Evolutionary conservation across 1,284 basidiomycete genomes (phyloP), one percentile per base, ranked within the genome.

Genomic region (Lignosus rhinocerotis): DNA sequence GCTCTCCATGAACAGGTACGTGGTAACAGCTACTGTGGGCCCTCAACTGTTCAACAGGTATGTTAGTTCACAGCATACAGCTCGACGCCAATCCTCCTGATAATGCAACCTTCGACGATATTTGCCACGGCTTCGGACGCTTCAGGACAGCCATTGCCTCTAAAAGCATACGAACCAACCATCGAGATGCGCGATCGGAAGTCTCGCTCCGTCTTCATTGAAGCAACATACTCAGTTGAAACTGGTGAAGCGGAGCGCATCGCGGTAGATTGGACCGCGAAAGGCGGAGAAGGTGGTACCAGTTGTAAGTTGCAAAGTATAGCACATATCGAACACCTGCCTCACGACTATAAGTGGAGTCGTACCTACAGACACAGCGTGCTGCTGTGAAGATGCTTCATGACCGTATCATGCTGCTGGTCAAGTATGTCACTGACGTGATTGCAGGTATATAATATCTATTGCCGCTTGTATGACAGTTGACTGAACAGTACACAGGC

Each of bases 181-280:
- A 82, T 94, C 36, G 90, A 93, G 69, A 88, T 94, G 55, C 82
- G 86, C 53, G 88, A 92, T 66, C 83, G 88, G 60, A 86, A 83
- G 67, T 84, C 90, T 46, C 83, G 90, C 51, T 85, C 87, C 0
- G 88, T 92, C 9, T 96, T 93, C 70, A 86, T 95, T 33, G 90
- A 92, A 63, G 90, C 86, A 1, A 75, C 87, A 1, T 98, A 84
- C 76, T 88, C 81, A 55, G 89, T 99, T n/a, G 94, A 98, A 74
- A 98, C 96, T 0, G 96, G 96, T 31, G 97, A 99, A 75, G 96
- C 97, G 6, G 96, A 99, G 72, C 86, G 97, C 32, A 98, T 99
- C 62, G 97, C 97, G 1, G 96, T 99, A 0, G 96, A 99, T 73
- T 95, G 94, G 81, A 93, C 94, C 1, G 90, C 93, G 12, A 88